Evolutionary conservation across 208 protist species (phyloP), one percentile per base, ranked within the genome.

Genomic region (Polymyxa betae): DNA sequence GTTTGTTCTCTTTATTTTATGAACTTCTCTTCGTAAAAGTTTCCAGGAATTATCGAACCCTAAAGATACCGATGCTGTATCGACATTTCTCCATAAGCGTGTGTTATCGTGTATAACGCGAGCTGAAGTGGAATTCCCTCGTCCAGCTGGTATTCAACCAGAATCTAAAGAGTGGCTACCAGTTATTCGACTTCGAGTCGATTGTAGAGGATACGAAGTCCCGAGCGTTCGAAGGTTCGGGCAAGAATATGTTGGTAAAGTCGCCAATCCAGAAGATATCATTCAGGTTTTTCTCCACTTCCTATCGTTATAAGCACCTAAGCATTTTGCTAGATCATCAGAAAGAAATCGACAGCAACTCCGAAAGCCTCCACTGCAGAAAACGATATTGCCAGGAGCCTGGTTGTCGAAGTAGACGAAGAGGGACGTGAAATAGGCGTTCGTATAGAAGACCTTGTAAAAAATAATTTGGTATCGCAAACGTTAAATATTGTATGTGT

Each of bases 181-280:
- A 12, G 60, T 92, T 5, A 92, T 92, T 90, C 89, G 91, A 29
- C 12, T 92, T 40, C 89, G 91, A 16, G 91, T 92, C n/a, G 90
- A 92, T 54, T 32, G 77, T 24, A 92, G 16, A 32, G 72, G 72
- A 43, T 92, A 77, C n/a, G 16, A n/a, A 38, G 89, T 38, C 5
- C n/a, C 92, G 20, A 78, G 45, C 88, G 20, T 89, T 38, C 38
- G n/a, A 32, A 16, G 35, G 78, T 92, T 92, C 35, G 91, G 90
- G 10, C 91, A 92, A 90, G 43, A 92, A 16, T 92, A 92, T 92
- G 90, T 92, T 16, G 54, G 64, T 64, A 77, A 90, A 43, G 91
- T 90, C 10, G 54, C 41, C 16, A 90, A 90, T 90, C 41, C 89
- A 89, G 38, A 90, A 32, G 89, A 66, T n/a, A 5, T 82, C n/a